These are phyloP conservation scores for Talaromyces pinophilus DNA, from an alignment of 2,329 filamentous ascomycete genomes.

Conservation along the genomic window DNA sequence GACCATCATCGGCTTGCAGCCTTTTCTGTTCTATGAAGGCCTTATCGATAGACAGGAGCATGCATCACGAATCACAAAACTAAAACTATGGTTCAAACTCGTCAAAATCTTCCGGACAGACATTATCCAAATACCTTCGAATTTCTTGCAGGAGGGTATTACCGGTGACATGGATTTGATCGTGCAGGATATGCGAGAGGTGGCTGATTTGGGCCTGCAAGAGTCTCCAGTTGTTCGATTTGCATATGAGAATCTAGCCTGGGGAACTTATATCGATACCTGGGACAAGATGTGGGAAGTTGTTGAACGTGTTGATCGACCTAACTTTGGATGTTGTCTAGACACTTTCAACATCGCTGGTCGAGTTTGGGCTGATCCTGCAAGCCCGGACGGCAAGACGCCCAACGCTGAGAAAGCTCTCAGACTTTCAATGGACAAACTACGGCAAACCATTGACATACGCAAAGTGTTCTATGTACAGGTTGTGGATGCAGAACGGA, in stretches of 20 bases:
- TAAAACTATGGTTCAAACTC: constrained; percentile 70
- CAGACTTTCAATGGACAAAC: constrained; percentile 53
- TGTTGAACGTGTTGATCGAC: constrained; percentile 62
- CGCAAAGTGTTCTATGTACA: constrained; percentile 72
- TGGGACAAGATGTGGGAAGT: constrained; percentile 74
- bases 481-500: constrained; percentile 68
- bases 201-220: constrained; percentile 65
- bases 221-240: constrained; percentile 63
- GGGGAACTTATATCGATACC: constrained; percentile 66
- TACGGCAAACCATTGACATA: constrained; percentile 59
- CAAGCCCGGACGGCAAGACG: constrained; percentile 35
- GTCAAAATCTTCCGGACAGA: constrained; percentile 63
- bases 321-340: constrained; percentile 73
- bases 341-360: constrained; percentile 78
- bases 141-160: constrained; percentile 56
- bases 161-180: constrained; percentile 57
- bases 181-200: constrained; percentile 61
- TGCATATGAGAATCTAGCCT: constrained; percentile 71
- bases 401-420: constrained; percentile 56
- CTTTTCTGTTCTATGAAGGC: constrained; percentile 74
- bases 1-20: constrained; percentile 59
- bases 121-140: constrained; percentile 66
- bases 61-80: constrained; percentile 52
- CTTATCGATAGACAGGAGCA: constrained; percentile 61
- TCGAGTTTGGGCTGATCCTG: constrained; percentile 68